Conservation (phyloP, 257 asterid genomes). For the Nicotiana otophora region DNA sequence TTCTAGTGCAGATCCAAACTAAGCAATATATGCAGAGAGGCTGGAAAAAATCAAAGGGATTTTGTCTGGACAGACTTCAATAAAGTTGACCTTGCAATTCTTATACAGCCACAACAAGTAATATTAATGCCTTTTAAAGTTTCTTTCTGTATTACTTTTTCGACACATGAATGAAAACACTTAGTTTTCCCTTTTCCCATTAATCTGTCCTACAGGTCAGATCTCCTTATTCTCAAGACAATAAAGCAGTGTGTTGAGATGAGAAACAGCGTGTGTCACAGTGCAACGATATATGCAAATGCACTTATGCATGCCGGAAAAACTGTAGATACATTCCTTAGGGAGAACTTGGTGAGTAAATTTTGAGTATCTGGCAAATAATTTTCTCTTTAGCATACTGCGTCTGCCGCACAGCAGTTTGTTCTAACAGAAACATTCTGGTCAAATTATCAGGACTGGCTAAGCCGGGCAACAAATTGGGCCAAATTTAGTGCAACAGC, state of each 20-base stretch:
- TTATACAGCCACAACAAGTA: constrained; percentile 90
- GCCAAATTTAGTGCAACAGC: constrained; percentile 98
- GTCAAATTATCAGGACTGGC: constrained; percentile 68
- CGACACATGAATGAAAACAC: constrained; percentile 15
- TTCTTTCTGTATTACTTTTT: not conserved
- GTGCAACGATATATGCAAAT: constrained; percentile 94
- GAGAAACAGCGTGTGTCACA: constrained; percentile 90
- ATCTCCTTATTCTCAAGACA: constrained; percentile 90
- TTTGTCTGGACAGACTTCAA: constrained; percentile 87
- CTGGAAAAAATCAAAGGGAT: constrained; percentile 67
- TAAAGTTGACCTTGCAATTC: constrained; percentile 84
- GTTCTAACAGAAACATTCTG: constrained; percentile 1
- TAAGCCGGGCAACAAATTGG: constrained; percentile 96
- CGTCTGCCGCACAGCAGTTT: not conserved
- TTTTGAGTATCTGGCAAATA: not conserved
- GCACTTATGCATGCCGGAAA: constrained; percentile 99
- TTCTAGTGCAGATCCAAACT: constrained; percentile 38
- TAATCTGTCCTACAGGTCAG: constrained; percentile 51
- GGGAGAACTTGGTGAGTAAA: constrained; percentile 74
- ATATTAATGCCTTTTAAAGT: constrained; percentile 20
- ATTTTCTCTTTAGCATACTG: not conserved
- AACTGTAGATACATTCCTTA: constrained; percentile 87
- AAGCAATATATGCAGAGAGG: constrained; percentile 64
- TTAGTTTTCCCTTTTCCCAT: not conserved
- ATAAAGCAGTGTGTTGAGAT: constrained; percentile 96